phyloP scores from a whole-genome alignment of 495 filamentous ascomycete genomes.

The Aspergillus homomorphus region DNA sequence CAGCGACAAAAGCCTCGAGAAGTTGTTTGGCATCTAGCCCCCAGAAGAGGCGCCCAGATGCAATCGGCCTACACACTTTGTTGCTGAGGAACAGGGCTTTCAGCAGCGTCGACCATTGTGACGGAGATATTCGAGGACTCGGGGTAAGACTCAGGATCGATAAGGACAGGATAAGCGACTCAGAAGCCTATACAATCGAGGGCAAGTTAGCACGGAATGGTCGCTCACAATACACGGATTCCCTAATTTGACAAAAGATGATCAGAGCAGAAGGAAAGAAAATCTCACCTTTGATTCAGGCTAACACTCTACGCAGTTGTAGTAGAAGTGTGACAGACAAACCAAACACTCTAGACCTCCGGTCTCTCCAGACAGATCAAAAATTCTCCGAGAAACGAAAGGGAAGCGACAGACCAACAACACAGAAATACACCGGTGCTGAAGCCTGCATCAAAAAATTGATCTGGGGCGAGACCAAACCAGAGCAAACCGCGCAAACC shows the following conservation, averaged over 20 bases:
- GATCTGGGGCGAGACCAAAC: constrained; percentile 15
- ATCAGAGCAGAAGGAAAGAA: not conserved
- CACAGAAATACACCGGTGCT: constrained; percentile 3
- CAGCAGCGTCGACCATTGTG: constrained; percentile 36
- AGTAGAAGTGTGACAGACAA: not conserved
- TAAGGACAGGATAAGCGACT: not conserved
- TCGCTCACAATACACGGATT: constrained; percentile 10
- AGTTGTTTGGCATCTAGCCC: constrained; percentile 5
- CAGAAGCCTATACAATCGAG: constrained; percentile 1
- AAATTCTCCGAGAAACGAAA: constrained; percentile 2
- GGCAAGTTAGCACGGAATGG: constrained; percentile 4
- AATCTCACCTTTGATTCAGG: not conserved
- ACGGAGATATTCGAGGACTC: not conserved
- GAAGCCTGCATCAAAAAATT: constrained; percentile 17
- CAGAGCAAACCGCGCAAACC: constrained; percentile 33
- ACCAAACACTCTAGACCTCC: not conserved
- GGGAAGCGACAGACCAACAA: not conserved
- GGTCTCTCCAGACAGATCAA: not conserved
- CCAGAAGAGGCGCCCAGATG: constrained; percentile 18
- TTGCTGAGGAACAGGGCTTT: constrained; percentile 32
- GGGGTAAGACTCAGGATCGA: not conserved
- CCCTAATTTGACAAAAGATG: constrained; percentile 7
- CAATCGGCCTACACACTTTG: constrained; percentile 35
- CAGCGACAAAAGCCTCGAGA: constrained; percentile 13
- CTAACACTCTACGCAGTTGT: not conserved